phyloP scores from a whole-genome alignment of 2,329 filamentous ascomycete genomes.

The Lojkania enalia region DNA sequence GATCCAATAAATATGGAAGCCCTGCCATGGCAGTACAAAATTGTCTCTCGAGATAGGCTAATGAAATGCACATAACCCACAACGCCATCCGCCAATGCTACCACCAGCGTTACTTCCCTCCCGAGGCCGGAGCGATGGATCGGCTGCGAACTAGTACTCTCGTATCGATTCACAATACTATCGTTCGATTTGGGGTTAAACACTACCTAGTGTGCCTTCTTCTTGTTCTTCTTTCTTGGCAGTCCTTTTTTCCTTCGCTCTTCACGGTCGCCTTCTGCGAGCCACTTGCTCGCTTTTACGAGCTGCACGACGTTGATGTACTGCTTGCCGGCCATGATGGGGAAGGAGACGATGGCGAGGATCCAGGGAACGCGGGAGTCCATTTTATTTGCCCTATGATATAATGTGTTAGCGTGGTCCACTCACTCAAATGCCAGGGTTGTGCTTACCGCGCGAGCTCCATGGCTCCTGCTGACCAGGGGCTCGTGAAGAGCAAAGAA shows the following conservation, averaged over 20 bases:
- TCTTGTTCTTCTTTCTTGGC: conserved; percentile 40
- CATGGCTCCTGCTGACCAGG: conserved; percentile 88
- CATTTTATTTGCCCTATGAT: conserved; percentile 73
- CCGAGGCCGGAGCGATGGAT: no score
- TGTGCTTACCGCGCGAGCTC: conserved; percentile 71
- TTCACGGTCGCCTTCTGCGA: conserved; percentile 86
- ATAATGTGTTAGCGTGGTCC: conserved; percentile 4
- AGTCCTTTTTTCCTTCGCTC: conserved; percentile 55
- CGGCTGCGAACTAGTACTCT: no score
- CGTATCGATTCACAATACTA: not conserved
- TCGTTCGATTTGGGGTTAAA: no score
- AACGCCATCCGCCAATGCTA: no score
- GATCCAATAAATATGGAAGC: no score
- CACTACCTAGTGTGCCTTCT: conserved; percentile 32
- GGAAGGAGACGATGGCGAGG: conserved; percentile 76
- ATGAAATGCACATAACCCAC: no score
- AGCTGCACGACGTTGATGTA: conserved; percentile 92
- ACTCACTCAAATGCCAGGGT: not conserved
- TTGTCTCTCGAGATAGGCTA: no score
- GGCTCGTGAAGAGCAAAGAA: conserved; percentile 78
- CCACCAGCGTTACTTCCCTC: no score
- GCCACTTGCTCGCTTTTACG: conserved; percentile 86
- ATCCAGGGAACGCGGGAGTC: conserved; percentile 70
- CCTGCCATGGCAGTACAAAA: no score
- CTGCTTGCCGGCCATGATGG: conserved; percentile 90